Percentiles rank a stretch among this genome's conserved stretches.
These are phyloP conservation scores for Teratosphaeria viscida DNA, from an alignment of 2,329 filamentous ascomycete genomes.

Conservation along the genomic window DNA sequence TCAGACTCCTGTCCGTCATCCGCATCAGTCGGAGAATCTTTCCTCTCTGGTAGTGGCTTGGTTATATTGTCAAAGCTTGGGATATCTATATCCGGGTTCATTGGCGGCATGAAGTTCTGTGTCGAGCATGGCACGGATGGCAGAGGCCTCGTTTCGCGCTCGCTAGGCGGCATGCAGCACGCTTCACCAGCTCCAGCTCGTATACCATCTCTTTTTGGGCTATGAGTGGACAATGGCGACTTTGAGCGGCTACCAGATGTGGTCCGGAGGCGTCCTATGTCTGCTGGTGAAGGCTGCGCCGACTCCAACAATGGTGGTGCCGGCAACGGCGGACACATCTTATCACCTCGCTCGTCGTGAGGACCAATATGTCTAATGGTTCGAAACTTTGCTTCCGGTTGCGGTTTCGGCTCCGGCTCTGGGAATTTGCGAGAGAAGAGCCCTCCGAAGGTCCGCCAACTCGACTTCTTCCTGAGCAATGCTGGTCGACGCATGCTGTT, in stretches of 20 bases:
- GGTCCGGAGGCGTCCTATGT: not conserved
- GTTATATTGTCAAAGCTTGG: not conserved
- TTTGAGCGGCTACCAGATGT: constrained; percentile 3
- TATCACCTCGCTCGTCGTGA: not conserved
- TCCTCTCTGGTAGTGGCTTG: not conserved
- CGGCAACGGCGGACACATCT: not conserved
- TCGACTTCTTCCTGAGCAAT: constrained; percentile 17
- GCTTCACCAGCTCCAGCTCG: constrained; percentile 5
- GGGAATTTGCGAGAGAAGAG: constrained; percentile 15
- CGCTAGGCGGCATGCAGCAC: constrained; percentile 2
- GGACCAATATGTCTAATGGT: not conserved
- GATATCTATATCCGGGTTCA: not conserved
- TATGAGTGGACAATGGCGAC: constrained; percentile 1
- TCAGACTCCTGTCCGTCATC: not conserved
- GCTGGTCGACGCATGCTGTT: constrained; percentile 1
- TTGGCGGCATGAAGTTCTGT: not conserved
- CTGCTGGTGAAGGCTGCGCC: not conserved
- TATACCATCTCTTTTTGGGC: constrained; percentile 4
- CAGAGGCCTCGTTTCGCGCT: not conserved
- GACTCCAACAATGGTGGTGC: not conserved
- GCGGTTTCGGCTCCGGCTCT: constrained; percentile 5
- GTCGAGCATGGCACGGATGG: not conserved
- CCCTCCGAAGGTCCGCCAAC: constrained; percentile 19
- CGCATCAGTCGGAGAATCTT: not conserved
- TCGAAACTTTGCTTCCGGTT: not conserved